Base-by-base conservation (phyloP, 1,284 basidiomycete genomes). In the Sanghuangporus baumii region DNA sequence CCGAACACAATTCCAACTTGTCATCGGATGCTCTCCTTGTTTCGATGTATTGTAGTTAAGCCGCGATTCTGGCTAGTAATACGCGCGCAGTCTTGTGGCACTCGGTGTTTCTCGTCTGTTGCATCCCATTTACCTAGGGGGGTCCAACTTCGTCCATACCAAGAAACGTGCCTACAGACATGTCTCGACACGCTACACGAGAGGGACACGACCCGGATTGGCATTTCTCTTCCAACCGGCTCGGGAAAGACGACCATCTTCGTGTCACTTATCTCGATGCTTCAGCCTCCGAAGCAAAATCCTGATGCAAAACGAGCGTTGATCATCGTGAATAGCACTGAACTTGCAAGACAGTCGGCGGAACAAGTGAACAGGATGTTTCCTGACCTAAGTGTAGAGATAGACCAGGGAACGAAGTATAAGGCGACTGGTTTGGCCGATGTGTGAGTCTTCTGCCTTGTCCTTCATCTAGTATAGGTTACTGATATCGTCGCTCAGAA, bases 231-330 rank as follows among this genome's bases (percentile, higher is more conserved):
- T 1, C 94, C 95, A 9, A 97, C 96, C 20, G 93, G 94, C 11
- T 86, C 91, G 34, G 96, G 96, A 7, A 98, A 98, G 74, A 98
- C 96, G 0, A 93, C 92, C 0, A 91, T 96, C 63, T 98, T 96
- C 76, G 88, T 94, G 57, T 84, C 85, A 5, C 81, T 96, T 18
- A 79, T 96, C 9, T 84, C 87, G 8, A 80, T 83, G 20, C 78
- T 92, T 36, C 59, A 69, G 4, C 68, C 84, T 23, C 82, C 83
- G 4, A 59, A 66, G 1, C 68, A 71, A 0, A 76, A 78, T 57
- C 75, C 79, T 3, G 65, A 69, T 34, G 86, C 86, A 11, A 82
- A 72, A 4, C 79, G 81, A 37, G 83, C 89, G n/a, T 76, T 96
- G 58, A 86, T 96, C 67, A 83, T 96, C 38, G 94, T 96, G 46